phyloP scores from a whole-genome alignment of 2,329 filamentous ascomycete species.

The Pseudocercospora musae region DNA sequence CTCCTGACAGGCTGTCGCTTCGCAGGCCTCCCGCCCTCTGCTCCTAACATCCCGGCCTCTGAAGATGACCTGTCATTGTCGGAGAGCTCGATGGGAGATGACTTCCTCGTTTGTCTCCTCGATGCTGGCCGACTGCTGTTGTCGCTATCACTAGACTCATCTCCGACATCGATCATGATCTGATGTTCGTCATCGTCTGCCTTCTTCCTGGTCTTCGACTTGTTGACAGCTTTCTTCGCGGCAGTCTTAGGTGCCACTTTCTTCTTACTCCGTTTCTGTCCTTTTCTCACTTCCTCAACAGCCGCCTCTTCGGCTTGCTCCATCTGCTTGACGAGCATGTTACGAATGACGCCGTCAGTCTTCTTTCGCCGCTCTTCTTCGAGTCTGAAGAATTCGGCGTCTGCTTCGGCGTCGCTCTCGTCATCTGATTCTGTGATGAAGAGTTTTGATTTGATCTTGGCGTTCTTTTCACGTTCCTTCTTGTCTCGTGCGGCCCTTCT shows the following conservation, averaged over 20 bases:
- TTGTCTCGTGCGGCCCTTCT: slow-evolving; percentile 60
- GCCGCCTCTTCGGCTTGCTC: slow-evolving; percentile 28
- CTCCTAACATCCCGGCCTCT: not conserved
- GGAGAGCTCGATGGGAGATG: slow-evolving; percentile 14
- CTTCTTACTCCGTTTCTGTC: slow-evolving; percentile 26
- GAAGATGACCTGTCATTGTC: slow-evolving; percentile 10
- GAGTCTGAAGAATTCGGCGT: slow-evolving; percentile 70
- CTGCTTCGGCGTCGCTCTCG: slow-evolving; percentile 74
- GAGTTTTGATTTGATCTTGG: slow-evolving; percentile 78
- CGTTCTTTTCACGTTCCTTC: slow-evolving; percentile 71
- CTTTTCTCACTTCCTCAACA: slow-evolving; percentile 31
- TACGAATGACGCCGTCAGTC: slow-evolving; percentile 49
- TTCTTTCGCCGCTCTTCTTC: slow-evolving; percentile 66
- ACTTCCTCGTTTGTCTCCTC: slow-evolving; percentile 5
- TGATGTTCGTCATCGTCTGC: slow-evolving; percentile 22
- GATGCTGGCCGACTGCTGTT: not conserved
- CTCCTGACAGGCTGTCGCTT: not conserved
- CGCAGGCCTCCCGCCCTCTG: not conserved
- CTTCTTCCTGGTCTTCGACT: slow-evolving; percentile 10
- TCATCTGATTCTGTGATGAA: slow-evolving; percentile 84
- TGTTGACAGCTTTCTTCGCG: slow-evolving; percentile 19
- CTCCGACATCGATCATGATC: slow-evolving; percentile 15
- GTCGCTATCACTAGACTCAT: slow-evolving; percentile 7
- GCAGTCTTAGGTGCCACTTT: slow-evolving; percentile 14
- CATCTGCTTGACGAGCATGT: slow-evolving; percentile 45